These are phyloP conservation scores for Maudiozyma serrabonitensis DNA, from an alignment of 805 yeast genomes.

Conservation along the genomic window DNA sequence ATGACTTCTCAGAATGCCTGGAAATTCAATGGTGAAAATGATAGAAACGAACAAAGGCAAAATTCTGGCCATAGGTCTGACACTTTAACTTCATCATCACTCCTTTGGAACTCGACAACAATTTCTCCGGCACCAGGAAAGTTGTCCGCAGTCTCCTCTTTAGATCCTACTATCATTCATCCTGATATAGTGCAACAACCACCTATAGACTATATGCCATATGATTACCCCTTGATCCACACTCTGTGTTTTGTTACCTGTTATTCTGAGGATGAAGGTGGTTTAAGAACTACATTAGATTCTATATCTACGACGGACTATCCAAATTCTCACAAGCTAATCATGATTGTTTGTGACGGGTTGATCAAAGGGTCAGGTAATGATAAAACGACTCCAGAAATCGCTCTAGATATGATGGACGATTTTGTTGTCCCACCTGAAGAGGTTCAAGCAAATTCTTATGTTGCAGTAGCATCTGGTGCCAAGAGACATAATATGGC, in stretches of 20 bases:
- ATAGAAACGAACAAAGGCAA: not conserved
- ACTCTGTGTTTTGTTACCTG: slow-evolving; percentile 77
- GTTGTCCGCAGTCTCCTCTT: slow-evolving; percentile 29
- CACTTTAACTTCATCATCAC: slow-evolving; percentile 7
- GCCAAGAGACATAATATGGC: slow-evolving; percentile 96
- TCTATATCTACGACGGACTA: slow-evolving; percentile 91
- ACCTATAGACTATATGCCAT: slow-evolving; percentile 81
- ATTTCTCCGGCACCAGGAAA: slow-evolving; percentile 4
- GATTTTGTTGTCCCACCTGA: slow-evolving; percentile 63
- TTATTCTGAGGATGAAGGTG: slow-evolving; percentile 85
- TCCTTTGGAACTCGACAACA: slow-evolving; percentile 10
- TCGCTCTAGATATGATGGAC: slow-evolving; percentile 78
- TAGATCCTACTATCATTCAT: slow-evolving; percentile 52
- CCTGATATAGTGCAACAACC: slow-evolving; percentile 87
- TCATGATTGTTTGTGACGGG: slow-evolving; percentile 87
- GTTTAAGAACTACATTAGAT: slow-evolving; percentile 80
- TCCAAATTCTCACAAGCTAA: slow-evolving; percentile 87
- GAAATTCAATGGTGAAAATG: slow-evolving; percentile 1
- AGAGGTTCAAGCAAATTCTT: slow-evolving; percentile 71
- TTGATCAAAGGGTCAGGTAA: slow-evolving; percentile 91
- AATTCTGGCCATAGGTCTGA: slow-evolving; percentile 7
- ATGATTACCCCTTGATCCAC: slow-evolving; percentile 68
- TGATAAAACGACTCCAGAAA: slow-evolving; percentile 79
- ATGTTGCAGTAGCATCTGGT: slow-evolving; percentile 94
- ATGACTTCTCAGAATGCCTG: slow-evolving; percentile 56